These are phyloP conservation scores for Apiospora saccharicola DNA, from an alignment of 2,329 filamentous ascomycete species.

Conservation along the genomic window DNA sequence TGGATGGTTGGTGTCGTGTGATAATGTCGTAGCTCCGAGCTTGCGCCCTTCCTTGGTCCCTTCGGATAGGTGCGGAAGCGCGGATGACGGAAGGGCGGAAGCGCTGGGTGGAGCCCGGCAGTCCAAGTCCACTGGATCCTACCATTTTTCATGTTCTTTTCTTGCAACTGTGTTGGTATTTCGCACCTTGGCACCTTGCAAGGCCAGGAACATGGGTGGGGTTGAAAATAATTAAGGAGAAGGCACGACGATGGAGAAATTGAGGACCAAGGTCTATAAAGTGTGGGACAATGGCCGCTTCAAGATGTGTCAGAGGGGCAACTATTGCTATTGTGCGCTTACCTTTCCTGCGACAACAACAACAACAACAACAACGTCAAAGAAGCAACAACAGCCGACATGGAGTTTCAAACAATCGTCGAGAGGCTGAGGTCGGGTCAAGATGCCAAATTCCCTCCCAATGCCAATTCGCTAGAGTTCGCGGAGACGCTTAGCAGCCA, in stretches of 20 bases:
- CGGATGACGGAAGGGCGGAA: conserved; percentile 23
- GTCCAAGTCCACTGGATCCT: background rate
- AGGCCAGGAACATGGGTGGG: background rate
- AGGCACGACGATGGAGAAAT: background rate
- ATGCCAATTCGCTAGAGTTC: conserved; percentile 56
- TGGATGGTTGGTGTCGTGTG: background rate
- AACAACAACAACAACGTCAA: too few species aligned
- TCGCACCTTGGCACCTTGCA: too few species aligned
- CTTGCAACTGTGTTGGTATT: background rate
- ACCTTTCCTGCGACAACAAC: background rate
- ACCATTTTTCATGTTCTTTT: background rate
- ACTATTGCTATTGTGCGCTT: background rate
- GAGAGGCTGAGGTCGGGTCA: conserved; percentile 51
- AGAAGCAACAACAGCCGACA: conserved; percentile 53
- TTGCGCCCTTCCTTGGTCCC: background rate
- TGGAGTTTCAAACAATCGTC: conserved; percentile 50
- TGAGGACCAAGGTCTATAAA: conserved; percentile 1
- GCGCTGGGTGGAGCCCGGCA: background rate
- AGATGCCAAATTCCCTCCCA: conserved; percentile 53
- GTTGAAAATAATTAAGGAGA: background rate
- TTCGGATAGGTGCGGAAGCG: conserved; percentile 24
- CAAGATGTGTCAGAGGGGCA: background rate
- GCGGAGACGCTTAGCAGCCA: conserved; percentile 63
- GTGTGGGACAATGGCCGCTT: conserved; percentile 16
- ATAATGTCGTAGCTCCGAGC: background rate